Conservation (phyloP, 1,139 yeast genomes). For the Pichia sp. region DNA sequence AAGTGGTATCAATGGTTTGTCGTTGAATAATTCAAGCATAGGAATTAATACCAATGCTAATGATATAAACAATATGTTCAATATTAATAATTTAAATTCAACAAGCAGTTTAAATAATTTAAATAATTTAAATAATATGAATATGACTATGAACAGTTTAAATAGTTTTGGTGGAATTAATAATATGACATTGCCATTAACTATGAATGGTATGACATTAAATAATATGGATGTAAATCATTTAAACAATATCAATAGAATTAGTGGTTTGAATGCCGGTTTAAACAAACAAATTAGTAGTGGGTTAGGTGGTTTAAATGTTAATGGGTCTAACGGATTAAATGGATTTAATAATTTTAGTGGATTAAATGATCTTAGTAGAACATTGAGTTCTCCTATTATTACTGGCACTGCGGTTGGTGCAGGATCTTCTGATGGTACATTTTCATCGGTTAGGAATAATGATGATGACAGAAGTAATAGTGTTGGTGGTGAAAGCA, state of each 20-base stretch:
- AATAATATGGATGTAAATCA: neutral
- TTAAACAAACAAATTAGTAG: too few species aligned
- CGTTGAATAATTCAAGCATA: conserved; percentile 14
- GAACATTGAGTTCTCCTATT: conserved; percentile 10
- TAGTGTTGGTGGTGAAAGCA: neutral
- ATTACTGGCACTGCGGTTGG: conserved; percentile 2
- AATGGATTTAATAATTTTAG: conserved; percentile 6
- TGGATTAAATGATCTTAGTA: conserved; percentile 8
- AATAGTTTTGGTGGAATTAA: neutral
- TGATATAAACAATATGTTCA: conserved; percentile 1
- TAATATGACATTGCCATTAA: neutral
- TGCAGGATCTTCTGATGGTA: conserved; percentile 3
- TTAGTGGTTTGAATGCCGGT: too few species aligned
- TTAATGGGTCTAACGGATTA: conserved; percentile 6
- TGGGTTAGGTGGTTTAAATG: neutral
- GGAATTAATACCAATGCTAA: conserved; percentile 2
- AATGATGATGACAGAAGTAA: neutral
- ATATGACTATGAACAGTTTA: too few species aligned
- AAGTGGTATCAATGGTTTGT: conserved; percentile 24
- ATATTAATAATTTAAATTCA: neutral
- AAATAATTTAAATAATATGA: neutral
- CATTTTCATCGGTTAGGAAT: neutral
- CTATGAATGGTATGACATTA: neutral
- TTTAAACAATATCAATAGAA: too few species aligned
- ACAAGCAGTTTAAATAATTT: conserved; percentile 1